Base-by-base conservation (phyloP, 2,329 filamentous ascomycete genomes). In the Botryotinia calthae region DNA sequence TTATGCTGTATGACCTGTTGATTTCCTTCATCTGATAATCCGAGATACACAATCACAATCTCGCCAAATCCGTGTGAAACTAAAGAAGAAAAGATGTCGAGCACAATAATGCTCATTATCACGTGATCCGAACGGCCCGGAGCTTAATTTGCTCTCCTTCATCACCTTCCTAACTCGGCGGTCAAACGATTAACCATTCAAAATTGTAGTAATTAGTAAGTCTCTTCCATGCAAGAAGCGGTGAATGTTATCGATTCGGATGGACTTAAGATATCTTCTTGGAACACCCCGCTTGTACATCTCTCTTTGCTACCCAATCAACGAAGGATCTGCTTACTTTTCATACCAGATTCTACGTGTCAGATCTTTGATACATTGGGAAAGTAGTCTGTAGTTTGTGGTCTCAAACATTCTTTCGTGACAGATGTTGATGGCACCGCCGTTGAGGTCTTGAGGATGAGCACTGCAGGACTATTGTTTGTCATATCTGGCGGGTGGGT, bases 181-280 rank as follows among this genome's bases (percentile, higher is more conserved):
- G 14, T 46, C 62, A 25, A 46, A 31, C 25, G 44, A 22, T 44
- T 4, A 64, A 28, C n/a, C 8, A 46, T 31, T 64, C 18, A 20
- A 44, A 7, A 18, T 20, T 7, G 61, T 22, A 44, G 25, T 28
- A 31, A 42, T 28, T 28, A 28, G 8, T 28, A 28, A 54, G n/a
- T 14, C 25, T n/a, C n/a, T 28, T 8, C 8, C 6, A 54, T 8
- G 3, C 51, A 63, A 63, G 37, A 44, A 44, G 61, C 61, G 61
- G 61, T 31, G 61, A 63, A 63, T 20, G 31, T 20, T 31, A 20
- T 37, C 14, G 44, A 37, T 14, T n/a, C 44, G 31, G 63, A 16
- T 66, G 63, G 44, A 66, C 20, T 51, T 51, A 66, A 66, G 63
- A 51, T 51, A 66, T 66, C 63, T 51, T 31, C 63, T 65, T 51